Evolutionary conservation across 192 early-diverging fungal genomes (phyloP), one percentile per base, ranked within the genome.

Genomic region (Backusella psychrophila): DNA sequence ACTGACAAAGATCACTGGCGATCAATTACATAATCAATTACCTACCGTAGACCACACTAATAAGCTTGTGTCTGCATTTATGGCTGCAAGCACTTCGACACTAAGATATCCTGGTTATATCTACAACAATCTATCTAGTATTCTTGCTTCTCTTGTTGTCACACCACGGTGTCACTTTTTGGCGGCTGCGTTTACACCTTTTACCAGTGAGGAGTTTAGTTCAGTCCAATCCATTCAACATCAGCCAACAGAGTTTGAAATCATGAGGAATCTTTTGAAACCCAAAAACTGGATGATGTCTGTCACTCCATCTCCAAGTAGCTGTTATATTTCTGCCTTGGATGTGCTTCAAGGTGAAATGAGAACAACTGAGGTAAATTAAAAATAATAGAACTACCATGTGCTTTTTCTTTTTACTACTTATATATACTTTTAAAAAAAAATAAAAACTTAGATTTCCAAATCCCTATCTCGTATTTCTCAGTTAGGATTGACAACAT

Each of bases 281-380:
- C 92, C 95, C 21, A 97, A 99, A 80, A 99, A 98, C 86, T 89
- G 91, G 72, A 97, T 99, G 96, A 96, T 99, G 1, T 98, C 97
- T 46, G 98, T 93, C 0, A 91, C 85, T 59, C 91, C 95, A 21
- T 89, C 94, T 6, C 97, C 98, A 82, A 89, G 91, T 75, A 94
- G 90, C 81, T 99, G 98, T 85, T 99, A 98, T 83, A 93, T 99
- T 36, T 97, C 96, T 15, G 94, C 98, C 35, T 87, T 99, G 44
- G 97, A 99, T 88, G 98, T 99, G 71, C 98, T 99, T 81, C 98
- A 99, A 84, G 97, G 97, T 21, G 98, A 99, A 72, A 96, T 92
- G 3, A 96, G 98, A 80, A 96, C 98, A 14, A 97, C 97, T 1
- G 98, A 96, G 78, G 95, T 96, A 81, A 81, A 81, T 71, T 15